Conservation (phyloP, 371 early-diverging fungal genomes). For the Rhizopus arrhizus region DNA sequence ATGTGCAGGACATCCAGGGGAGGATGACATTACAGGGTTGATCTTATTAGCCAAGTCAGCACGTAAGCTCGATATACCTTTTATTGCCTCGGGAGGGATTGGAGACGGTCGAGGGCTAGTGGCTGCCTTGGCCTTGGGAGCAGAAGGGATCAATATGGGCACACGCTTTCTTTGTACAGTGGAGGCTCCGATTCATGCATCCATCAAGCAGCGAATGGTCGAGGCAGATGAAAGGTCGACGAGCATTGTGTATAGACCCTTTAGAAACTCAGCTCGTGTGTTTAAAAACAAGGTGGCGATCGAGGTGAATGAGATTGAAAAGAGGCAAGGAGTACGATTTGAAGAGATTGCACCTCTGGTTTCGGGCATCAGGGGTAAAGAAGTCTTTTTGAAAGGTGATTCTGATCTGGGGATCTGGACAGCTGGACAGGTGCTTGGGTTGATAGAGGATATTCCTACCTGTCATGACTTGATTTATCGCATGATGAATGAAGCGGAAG, state of each 20-base stretch:
- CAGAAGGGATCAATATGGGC: conserved; percentile 77
- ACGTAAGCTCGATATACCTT: conserved; percentile 60
- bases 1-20: conserved; percentile 84
- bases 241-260: conserved; percentile 68
- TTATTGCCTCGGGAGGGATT: conserved; percentile 80
- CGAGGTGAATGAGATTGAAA: conserved; percentile 68
- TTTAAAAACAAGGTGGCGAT: conserved; percentile 69
- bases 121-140: conserved; percentile 72
- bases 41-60: conserved; percentile 73
- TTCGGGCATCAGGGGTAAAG: conserved; percentile 67
- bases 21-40: conserved; percentile 73
- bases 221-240: conserved; percentile 66
- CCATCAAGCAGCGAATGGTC: conserved; percentile 74
- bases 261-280: conserved; percentile 75
- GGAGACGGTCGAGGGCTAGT: conserved; percentile 69
- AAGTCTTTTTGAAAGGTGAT: conserved; percentile 69
- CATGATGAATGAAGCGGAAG: conserved; percentile 59
- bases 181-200: conserved; percentile 69
- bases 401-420: conserved; percentile 66
- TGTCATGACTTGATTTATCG: conserved; percentile 61
- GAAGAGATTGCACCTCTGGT: conserved; percentile 68
- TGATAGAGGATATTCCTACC: conserved; percentile 75
- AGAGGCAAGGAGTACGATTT: conserved; percentile 58
- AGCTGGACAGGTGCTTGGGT: conserved; percentile 70
- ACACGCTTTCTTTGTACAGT: conserved; percentile 81